Evolutionary conservation across 2,329 filamentous ascomycete species (phyloP).

Genomic region (Leptosphaerulina australis): DNA sequence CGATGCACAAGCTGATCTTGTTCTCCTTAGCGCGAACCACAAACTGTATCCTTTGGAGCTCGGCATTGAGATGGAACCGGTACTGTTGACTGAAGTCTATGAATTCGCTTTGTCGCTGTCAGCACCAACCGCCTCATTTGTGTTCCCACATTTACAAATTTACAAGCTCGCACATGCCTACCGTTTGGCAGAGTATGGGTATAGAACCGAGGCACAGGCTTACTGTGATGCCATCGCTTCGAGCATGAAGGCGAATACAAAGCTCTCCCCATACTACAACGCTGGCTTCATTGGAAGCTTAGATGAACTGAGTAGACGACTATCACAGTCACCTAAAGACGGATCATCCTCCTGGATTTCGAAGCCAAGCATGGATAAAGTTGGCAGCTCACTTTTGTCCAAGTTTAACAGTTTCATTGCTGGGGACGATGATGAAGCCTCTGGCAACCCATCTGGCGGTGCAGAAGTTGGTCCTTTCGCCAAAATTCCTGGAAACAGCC

Average conservation of each 20-base stretch:
- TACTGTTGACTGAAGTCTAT: constrained; percentile 95
- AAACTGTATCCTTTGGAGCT: constrained; percentile 72
- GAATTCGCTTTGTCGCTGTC: constrained; percentile 85
- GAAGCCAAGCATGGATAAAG: constrained; percentile 94
- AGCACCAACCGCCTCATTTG: constrained; percentile 57
- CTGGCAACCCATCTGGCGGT: constrained; percentile 63
- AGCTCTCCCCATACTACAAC: constrained; percentile 86
- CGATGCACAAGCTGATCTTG: constrained; percentile 77
- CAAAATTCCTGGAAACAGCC: constrained; percentile 71
- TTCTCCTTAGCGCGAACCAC: constrained; percentile 86
- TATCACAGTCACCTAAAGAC: constrained; percentile 86
- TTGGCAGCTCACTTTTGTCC: constrained; percentile 86
- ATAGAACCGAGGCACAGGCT: constrained; percentile 79
- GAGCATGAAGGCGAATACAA: constrained; percentile 79
- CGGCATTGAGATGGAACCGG: constrained; percentile 78
- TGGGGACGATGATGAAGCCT: constrained; percentile 79
- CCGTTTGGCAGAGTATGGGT: constrained; percentile 81
- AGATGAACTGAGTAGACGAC: constrained; percentile 80
- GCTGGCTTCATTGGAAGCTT: constrained; percentile 73
- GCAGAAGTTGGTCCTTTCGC: constrained; percentile 76
- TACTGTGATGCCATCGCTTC: constrained; percentile 86
- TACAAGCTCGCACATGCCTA: constrained; percentile 93
- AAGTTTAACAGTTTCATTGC: constrained; percentile 97
- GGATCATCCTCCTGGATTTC: constrained; percentile 86
- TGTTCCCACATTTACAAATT: constrained; percentile 80